Evolutionary conservation across 176 grass and related monocot species (phyloP), one percentile per base, ranked within the genome.

Genomic region (Leersia perrieri): DNA sequence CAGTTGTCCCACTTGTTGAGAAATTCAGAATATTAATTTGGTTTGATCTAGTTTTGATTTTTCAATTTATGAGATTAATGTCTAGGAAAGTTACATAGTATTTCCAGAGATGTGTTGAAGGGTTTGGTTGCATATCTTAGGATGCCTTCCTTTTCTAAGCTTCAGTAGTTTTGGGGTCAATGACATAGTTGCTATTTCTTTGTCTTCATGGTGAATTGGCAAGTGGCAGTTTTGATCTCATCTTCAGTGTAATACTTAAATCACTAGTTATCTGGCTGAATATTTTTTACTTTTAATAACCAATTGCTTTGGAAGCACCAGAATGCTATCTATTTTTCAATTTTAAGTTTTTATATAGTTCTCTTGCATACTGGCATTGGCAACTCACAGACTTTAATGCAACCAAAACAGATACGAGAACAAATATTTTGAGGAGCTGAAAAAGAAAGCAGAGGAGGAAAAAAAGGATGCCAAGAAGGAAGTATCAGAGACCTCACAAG

Each of bases 401-500:
- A 76, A 86, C 38, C 27, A 11, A 14, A 75, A 71, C 84, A 99
- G 97, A 34, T 99, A 81, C n/a, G 90, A 99, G 36, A 90, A 83
- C 53, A 87, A 72, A 68, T 96, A 93, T 82, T 96, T 93, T 75
- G 97, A 99, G 76, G 93, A 93, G 66, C 69, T 91, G 74, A 95
- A 88, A 74, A 75, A 74, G 34, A 99, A 93, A 93, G 86, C 65
- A 20, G 91, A 93, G 82, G 67, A 88, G 62, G 90, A 85, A 34
- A 81, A 88, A 86, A 79, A 65, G 42, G 84, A 91, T 39, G 70
- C 73, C 35, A 53, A 81, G 31, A 88, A 88, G 60, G 87, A 96
- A 74, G 42, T 80, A 82, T 83, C 82, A 53, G 72, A 85, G 36
- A 45, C 63, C 73, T 26, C 87, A 36, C 64, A 66, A 90, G 31